Evolutionary conservation across 768 basidiomycete species (phyloP).

Genomic region (Dacryopinax primogenitus): DNA sequence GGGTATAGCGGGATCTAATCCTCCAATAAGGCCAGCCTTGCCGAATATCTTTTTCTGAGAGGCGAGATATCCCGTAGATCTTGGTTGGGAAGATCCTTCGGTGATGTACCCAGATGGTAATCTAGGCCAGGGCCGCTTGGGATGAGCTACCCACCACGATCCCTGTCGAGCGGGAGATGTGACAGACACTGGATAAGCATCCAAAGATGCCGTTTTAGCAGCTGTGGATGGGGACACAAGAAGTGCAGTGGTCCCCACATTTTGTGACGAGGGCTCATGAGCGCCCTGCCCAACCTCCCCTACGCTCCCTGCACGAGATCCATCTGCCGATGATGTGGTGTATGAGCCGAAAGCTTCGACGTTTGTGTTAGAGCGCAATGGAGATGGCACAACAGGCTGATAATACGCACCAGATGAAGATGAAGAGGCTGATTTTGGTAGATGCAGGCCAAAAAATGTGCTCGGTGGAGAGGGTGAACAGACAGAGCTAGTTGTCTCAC

Average conservation of each 20-base stretch:
- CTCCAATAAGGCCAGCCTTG: neutral
- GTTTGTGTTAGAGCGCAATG: neutral
- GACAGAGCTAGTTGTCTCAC: neutral
- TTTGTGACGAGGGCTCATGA: conserved; percentile 41
- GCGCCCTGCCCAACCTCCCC: conserved; percentile 22
- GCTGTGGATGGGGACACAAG: conserved; percentile 56
- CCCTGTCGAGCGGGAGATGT: neutral
- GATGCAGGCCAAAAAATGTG: neutral
- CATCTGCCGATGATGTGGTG: neutral
- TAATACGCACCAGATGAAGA: neutral
- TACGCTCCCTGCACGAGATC: conserved; percentile 1
- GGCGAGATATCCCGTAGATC: neutral
- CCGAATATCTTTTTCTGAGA: conserved; percentile 6
- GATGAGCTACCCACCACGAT: neutral
- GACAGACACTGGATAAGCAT: conserved; percentile 5
- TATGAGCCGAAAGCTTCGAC: neutral
- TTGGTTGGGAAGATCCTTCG: neutral
- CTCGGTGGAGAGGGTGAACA: neutral
- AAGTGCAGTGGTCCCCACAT: conserved; percentile 98
- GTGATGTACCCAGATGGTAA: neutral
- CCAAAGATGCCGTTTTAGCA: conserved; percentile 3
- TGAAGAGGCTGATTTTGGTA: neutral
- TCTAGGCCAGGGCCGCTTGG: neutral
- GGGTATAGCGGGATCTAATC: neutral
- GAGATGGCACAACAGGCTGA: neutral